Evolutionary conservation across 139 green algal genomes (phyloP), one percentile per base, ranked within the genome.

Genomic region (Zygnema cylindricum): DNA sequence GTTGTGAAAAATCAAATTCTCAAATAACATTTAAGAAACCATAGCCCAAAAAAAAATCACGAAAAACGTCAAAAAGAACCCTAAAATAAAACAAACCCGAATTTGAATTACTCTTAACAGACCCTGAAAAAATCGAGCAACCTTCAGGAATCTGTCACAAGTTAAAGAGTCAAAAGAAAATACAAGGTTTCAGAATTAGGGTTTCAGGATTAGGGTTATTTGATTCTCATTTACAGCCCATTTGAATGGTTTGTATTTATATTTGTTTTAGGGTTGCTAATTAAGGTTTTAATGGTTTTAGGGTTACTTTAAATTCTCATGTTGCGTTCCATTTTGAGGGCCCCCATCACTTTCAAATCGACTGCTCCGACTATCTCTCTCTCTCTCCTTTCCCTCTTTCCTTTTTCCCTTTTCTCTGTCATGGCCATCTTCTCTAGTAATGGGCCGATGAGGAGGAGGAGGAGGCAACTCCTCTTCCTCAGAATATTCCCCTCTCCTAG

Each of bases 301-400:
- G 43, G 77, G 7, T 39, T 54, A 41, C 71, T 40, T 85, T 25
- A 23, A 83, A 7, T 54, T 75, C 49, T 11, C 77, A 81, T 41
- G 11, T 41, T 7, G 33, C 82, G 11, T 25, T 16, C 82, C 49
- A 39, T 43, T 54, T 16, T 77, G 33, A 81, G 11, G 7, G 3
- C 82, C 49, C 82, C 49, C 42, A 43, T 79, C 40, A 57, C 43
- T 38, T 11, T 16, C 49, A 39, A 41, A 25, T 25, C 75, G n/a
- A 25, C 30, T 25, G n/a, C 71, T 32, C 75, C n/a, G 25, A 25
- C 75, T 32, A 25, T 82, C 71, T 25, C 71, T 55, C 55, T 39
- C 25, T 86, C 69, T 39, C 55, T 3, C 57, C 57, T 22, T 81
- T 40, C 16, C 22, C 32, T 86, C 33, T 25, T 32, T 82, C 75